Base-by-base conservation (phyloP, 2,329 filamentous ascomycete genomes). In the Aspergillus tubingensis region DNA sequence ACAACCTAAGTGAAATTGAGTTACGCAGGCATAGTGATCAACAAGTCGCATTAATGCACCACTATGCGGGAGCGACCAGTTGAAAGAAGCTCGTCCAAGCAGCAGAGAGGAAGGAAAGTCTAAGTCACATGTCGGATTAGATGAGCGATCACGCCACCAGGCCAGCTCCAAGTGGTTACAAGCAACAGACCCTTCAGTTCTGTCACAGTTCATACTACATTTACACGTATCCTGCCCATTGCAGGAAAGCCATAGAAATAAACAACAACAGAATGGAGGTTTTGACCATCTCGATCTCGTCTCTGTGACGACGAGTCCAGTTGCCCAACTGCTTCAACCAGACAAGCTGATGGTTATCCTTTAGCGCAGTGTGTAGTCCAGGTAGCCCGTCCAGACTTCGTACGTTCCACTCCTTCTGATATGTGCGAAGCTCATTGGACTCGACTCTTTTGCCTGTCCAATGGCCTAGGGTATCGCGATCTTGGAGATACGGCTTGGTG, bases 361-460 rank as follows among this genome's bases (percentile, higher is more conserved):
- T 77, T 62, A 85, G 78, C 21, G 85, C 86, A 5, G 77, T 77
- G 58, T 77, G 80, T 65, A 89, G 69, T 0, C 86, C 86, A 0
- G 85, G 83, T 19, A 88, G 74, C 1, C 84, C 85, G 64, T 89
- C 86, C 48, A 89, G 76, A 70, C 84, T 86, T 50, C 69, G 65
- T 2, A 77, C 67, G 67, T 90, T 90, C 66, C 81, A 83, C 62
- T 79, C 70, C 21, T 77, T 78, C 68, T 86, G 86, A 67, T 88
- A 90, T n/a, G 77, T 74, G 8, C 77, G 74, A 64, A 87, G 70
- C 39, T 78, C 76, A 56, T 83, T 82, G 60, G 79, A 79, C 50
- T 82, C 79, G 2, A 82, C 77, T 67, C 76, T 79, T 64, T 82
- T 83, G 39, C 70, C 68, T 1, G 81, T 79, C 79, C 80, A 86